Percentiles rank a stretch among this genome's conserved stretches.
These are phyloP conservation scores for Cyclocybe cylindracea DNA, from an alignment of 768 basidiomycete genomes.

Conservation along the genomic window DNA sequence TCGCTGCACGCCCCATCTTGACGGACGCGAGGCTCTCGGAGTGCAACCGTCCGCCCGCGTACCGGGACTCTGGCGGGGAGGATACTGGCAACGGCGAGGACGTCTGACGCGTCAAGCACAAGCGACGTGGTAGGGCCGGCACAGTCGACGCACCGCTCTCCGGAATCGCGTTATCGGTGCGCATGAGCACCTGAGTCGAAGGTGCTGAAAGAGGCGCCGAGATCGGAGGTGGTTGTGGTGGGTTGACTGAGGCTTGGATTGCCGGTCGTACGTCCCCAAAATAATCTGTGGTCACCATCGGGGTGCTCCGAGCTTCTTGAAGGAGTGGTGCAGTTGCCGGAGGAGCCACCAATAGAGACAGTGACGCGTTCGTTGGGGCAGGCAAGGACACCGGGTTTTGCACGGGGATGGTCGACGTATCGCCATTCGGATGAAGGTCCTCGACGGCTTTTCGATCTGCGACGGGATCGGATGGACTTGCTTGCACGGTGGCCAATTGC, in stretches of 20 bases:
- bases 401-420: not conserved
- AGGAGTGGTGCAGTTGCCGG: slow-evolving; percentile 18
- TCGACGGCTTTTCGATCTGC: not conserved
- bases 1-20: slow-evolving; percentile 50
- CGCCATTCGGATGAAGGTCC: not conserved
- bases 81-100: slow-evolving; percentile 63
- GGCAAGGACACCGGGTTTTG: not conserved
- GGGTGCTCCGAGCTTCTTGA: slow-evolving; percentile 1
- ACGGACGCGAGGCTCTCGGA: slow-evolving; percentile 28
- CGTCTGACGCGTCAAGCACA: slow-evolving; percentile 60
- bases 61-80: slow-evolving; percentile 30
- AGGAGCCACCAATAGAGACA: slow-evolving; percentile 5
- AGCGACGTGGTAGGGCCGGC: slow-evolving; percentile 50
- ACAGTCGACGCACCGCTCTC: slow-evolving; percentile 32
- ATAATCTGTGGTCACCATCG: slow-evolving; percentile 16
- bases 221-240: not conserved
- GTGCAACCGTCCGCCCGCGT: slow-evolving; percentile 30
- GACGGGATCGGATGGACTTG: slow-evolving; percentile 19
- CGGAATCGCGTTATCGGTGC: slow-evolving; percentile 4
- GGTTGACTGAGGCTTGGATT: slow-evolving; percentile 1
- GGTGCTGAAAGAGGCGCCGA: slow-evolving; percentile 6
- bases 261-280: slow-evolving; percentile 16
- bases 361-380: not conserved
- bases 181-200: slow-evolving; percentile 8
- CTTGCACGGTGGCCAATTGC: slow-evolving; percentile 18